Evolutionary conservation across 2,329 filamentous ascomycete species (phyloP), one percentile per base, ranked within the genome.

Genomic region (Anthostomella pinea): DNA sequence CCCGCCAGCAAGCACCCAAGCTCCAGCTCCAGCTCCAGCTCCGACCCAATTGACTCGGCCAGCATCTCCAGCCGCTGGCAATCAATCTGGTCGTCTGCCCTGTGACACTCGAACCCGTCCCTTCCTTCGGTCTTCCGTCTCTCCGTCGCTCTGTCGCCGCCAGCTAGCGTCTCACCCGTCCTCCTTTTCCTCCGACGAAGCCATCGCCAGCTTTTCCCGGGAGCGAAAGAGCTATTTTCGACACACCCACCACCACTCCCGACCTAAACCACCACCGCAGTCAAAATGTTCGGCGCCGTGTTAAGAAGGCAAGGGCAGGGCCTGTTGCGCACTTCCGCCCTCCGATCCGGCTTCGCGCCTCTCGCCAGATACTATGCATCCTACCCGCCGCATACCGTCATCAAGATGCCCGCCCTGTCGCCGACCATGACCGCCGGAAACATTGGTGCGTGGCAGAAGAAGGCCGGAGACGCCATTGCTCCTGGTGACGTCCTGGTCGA

Each of bases 371-470:
- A 70, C 67, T 80, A 77, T 73, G 93, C 77, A 53, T 94, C 91
- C 32, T 97, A 87, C 73, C 94, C 93, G 52, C 81, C 89, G 53
- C 93, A 98, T 73, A 91, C 86, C 54, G 75, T 98, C 67, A 83
- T 98, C 72, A 93, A 81, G 75, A 98, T 98, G 93, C 93, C 93
- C 51, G 93, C 93, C 41, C 77, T 98, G 58, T 98, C 93, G 47
- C 93, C 93, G 37, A 98, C 93, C 55, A 98, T 98, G 93, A 90
- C 87, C 48, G 76, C 87, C 46, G 93, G 93, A 64, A 95, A 95
- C 73, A 95, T 98, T 67, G 94, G 93, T 57, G 73, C 82, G 49
- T 98, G 93, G 93, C 88, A 97, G 74, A 98, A 97, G 80, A 94
- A 96, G 74, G 76, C 82, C 52, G 93, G 93, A 62, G 93, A 98